Percentiles rank a stretch among this genome's conserved stretches.
Conservation (phyloP, 371 early-diverging fungal species). For the Apophysomyces sp. region DNA sequence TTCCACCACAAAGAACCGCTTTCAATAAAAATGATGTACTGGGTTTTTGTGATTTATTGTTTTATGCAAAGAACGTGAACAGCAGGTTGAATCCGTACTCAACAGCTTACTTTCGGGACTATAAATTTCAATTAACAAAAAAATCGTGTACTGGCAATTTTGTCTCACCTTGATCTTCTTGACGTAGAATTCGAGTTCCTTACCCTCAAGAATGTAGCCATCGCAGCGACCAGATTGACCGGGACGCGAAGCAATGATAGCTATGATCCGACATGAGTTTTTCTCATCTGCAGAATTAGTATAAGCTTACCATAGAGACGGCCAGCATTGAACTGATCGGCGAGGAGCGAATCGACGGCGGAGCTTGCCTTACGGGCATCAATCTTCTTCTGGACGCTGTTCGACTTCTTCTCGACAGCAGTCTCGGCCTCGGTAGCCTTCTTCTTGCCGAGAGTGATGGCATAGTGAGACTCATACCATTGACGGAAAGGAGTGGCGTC, state of each 20-base stretch:
- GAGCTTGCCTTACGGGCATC: constrained; percentile 74
- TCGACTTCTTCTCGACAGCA: constrained; percentile 77
- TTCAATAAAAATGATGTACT: background rate
- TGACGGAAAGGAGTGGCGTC: constrained; percentile 97
- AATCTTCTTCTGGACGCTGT: constrained; percentile 83
- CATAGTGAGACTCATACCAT: constrained; percentile 95
- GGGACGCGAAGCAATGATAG: constrained; percentile 92
- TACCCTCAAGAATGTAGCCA: constrained; percentile 98
- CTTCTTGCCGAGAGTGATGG: constrained; percentile 80
- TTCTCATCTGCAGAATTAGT: background rate
- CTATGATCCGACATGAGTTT: constrained; percentile 14
- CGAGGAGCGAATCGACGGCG: constrained; percentile 81
- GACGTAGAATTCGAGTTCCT: constrained; percentile 93
- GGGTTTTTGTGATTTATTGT: background rate
- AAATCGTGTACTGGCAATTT: background rate
- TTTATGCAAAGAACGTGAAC: background rate
- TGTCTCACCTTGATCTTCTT: constrained; percentile 69
- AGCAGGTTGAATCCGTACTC: background rate
- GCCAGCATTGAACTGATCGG: constrained; percentile 92
- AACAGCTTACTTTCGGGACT: constrained; percentile 5
- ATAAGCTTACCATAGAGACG: constrained; percentile 67
- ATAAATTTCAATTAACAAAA: background rate
- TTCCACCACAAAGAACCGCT: background rate
- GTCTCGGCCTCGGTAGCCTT: constrained; percentile 61
- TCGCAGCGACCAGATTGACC: constrained; percentile 97